Evolutionary conservation across 169 alveolate genomes (phyloP), one percentile per base, ranked within the genome.

Genomic region (Plasmodium adleri): DNA sequence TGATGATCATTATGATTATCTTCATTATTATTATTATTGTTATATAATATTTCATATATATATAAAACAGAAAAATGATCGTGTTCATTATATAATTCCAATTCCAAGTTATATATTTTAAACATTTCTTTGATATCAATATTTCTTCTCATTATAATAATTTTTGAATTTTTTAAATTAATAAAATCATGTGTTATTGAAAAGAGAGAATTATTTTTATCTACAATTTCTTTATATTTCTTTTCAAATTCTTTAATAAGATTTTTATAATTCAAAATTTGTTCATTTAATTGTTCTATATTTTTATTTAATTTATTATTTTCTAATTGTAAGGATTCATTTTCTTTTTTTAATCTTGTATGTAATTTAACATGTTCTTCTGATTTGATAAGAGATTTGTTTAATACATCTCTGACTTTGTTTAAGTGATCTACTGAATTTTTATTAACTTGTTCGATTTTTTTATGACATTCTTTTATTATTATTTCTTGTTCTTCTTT

Each of bases 161-260:
- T 26, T 9, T 70, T 83, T 20, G 86, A 32, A 83, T 63, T 83
- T 68, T 63, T 45, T 70, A 47, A 22, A 63, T 83, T 68, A 5
- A 83, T 28, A 58, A 83, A 83, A 56, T 83, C 91, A 43, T 83
- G 91, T 17, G 85, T 83, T 13, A 83, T 10, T 3, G 91, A 54
- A 71, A 83, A 83, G 17, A 83, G 1, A n/a, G 56, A 7, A 83
- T 83, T 83, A 63, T 83, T 83, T 43, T 56, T 83, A 43, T 70
- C 59, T 0, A 83, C 22, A 43, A 83, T 8, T 56, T 59, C 13
- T 70, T 70, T 67, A 24, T 56, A 70, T 49, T 68, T 83, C 1
- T 62, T 24, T 83, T 83, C 74, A 20, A 83, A 56, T 24, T 12
- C 3, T 45, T 20, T 83, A 12, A 83, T 10, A 1, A 67, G 52